A percentile compares a stretch with the other conserved stretches of the same genome.
These are phyloP conservation scores for Moesziomyces antarcticus DNA, from an alignment of 1,284 basidiomycete genomes.

Conservation along the genomic window DNA sequence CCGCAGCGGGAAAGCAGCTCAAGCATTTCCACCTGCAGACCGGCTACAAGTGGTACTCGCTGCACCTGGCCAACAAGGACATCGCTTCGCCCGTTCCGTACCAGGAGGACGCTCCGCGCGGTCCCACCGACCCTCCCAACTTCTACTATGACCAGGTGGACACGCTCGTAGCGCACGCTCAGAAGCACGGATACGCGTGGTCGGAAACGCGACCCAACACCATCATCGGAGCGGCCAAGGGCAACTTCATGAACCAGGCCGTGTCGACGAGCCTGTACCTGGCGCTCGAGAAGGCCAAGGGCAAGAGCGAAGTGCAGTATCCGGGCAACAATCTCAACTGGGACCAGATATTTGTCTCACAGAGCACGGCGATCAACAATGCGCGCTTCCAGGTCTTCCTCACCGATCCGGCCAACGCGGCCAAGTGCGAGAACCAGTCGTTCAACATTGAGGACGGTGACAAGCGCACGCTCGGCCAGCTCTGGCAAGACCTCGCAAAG, in stretches of 20 bases:
- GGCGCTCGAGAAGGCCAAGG: conserved; percentile 40
- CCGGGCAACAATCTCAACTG: conserved; percentile 45
- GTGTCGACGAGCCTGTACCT: conserved; percentile 41
- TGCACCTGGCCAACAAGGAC: conserved; percentile 43
- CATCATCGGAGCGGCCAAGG: conserved; percentile 48
- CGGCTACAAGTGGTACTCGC: conserved; percentile 51
- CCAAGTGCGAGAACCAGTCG: conserved; percentile 41
- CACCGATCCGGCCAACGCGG: conserved; percentile 31
- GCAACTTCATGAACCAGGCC: conserved; percentile 49
- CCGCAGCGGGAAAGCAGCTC: conserved; percentile 27
- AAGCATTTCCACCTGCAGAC: conserved; percentile 48
- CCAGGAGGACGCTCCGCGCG: conserved; percentile 32
- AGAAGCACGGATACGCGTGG: conserved; percentile 45
- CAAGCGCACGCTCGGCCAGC: conserved; percentile 30
- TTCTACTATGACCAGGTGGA: conserved; percentile 48
- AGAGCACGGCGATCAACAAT: conserved; percentile 46
- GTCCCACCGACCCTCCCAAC: conserved; percentile 37
- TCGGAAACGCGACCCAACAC: conserved; percentile 47
- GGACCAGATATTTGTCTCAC: conserved; percentile 40
- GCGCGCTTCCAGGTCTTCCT: conserved; percentile 44
- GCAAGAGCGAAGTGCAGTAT: conserved; percentile 37
- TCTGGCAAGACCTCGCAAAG: conserved; percentile 41
- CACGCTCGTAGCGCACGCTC: conserved; percentile 35
- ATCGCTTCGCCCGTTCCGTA: conserved; percentile 39
- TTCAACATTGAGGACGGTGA: conserved; percentile 51